Conservation (phyloP, 208 protist genomes). For the Vickermania ingenoplastis region DNA sequence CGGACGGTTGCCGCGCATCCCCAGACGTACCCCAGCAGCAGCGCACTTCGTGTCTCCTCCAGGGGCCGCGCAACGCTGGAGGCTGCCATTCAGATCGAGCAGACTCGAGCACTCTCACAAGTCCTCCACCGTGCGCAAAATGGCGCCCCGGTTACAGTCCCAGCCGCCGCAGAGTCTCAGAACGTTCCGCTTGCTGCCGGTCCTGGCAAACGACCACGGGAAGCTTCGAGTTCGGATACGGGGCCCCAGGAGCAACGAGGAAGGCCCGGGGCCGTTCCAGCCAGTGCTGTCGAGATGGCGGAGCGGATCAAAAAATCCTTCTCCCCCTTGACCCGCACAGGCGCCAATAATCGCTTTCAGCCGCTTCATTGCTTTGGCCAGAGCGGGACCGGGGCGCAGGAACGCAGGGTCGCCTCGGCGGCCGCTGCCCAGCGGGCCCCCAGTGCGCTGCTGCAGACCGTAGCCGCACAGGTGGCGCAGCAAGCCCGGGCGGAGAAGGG, state of each 20-base stretch:
- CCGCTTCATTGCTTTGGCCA: background rate
- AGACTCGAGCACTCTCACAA: conserved; percentile 18
- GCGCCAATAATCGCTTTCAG: background rate
- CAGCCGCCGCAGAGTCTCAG: background rate
- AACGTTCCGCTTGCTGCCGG: background rate
- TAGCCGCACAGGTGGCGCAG: background rate
- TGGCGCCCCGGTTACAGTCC: background rate
- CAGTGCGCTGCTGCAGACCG: background rate
- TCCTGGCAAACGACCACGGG: background rate
- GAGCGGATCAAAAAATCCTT: background rate
- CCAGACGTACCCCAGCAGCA: conserved; percentile 22
- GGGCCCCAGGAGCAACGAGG: too few relatives aligned
- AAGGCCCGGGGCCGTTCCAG: background rate
- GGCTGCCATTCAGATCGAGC: conserved; percentile 30
- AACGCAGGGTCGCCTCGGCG: background rate
- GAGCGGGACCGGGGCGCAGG: background rate
- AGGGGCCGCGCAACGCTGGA: conserved; percentile 46
- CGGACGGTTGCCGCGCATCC: conserved; percentile 1
- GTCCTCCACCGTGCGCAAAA: conserved; percentile 22
- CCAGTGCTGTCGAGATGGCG: background rate
- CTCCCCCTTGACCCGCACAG: background rate
- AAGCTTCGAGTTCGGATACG: background rate
- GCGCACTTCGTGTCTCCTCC: conserved; percentile 31
- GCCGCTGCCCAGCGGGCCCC: background rate
- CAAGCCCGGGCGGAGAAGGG: background rate